Evolutionary conservation across 805 yeast species (phyloP), one percentile per base, ranked within the genome.

Genomic region (Candida patagonica): DNA sequence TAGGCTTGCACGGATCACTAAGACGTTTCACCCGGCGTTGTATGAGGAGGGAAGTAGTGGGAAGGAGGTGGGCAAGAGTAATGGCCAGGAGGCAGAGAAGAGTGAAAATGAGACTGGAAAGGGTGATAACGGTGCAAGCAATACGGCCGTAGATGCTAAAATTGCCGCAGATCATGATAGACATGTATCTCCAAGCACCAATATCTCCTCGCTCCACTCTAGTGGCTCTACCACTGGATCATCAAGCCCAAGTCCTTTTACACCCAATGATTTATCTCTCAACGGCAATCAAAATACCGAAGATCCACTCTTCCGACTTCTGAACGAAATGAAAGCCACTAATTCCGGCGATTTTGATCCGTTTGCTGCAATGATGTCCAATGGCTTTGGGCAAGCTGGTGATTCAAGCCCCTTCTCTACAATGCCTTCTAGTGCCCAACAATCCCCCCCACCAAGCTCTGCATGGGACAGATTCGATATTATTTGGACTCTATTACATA

Each of bases 1-100:
- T 37, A 44, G 64, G 7, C 48, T 59, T 27, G 54, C 57, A 10
- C 49, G 54, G 29, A 59, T 59, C 45, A 59, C 64, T 25, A 46
- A 47, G 31, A 47, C 53, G 43, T 34, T 42, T 17, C 37, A 38
- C 12, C 26, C 31, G 10, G 37, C 24, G 24, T 37, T 30, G 25
- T 38, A 34, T n/a, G 31, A 25, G n/a, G 31, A n/a, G n/a, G n/a
- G n/a, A n/a, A n/a, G n/a, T n/a, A n/a, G n/a, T n/a, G n/a, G n/a
- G n/a, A n/a, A n/a, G n/a, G n/a, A n/a, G n/a, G n/a, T n/a, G n/a
- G n/a, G n/a, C n/a, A n/a, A n/a, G n/a, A n/a, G n/a, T n/a, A n/a
- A n/a, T n/a, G n/a, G 20, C 12, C 38, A 21, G 17, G 19, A 32
- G 7, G 27, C 20, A 22, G 37, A 34, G 27, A 13, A 13, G 20